phyloP scores from a whole-genome alignment of 169 alveolate genomes.

The Eimeria acervulina region DNA sequence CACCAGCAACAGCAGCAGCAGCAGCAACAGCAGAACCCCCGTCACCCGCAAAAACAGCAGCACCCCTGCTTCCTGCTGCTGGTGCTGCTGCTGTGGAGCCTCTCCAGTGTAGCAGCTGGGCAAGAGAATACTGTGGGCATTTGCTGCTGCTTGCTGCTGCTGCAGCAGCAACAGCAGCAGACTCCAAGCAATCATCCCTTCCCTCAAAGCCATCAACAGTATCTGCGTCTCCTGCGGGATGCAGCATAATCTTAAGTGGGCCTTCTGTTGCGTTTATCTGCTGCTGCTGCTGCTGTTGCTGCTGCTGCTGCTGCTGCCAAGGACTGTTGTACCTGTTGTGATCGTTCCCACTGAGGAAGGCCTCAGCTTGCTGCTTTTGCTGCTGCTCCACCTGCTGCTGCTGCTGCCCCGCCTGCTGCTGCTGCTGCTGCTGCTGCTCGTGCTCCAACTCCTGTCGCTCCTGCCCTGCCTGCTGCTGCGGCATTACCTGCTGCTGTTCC shows the following conservation, averaged over 20 bases:
- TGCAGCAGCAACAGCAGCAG: not conserved
- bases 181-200: not conserved
- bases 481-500: not conserved
- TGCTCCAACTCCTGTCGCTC: not conserved
- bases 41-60: not conserved
- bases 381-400: not conserved
- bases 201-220: not conserved
- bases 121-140: slow-evolving; percentile 16
- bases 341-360: not conserved
- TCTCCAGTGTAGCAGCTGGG: slow-evolving; percentile 45
- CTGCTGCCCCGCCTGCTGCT: not conserved
- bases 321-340: not conserved
- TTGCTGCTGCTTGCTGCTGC: slow-evolving; percentile 4
- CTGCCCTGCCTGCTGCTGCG: not conserved
- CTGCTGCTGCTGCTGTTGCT: not conserved
- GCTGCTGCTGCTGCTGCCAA: slow-evolving; percentile 34
- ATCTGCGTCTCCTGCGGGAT: not conserved
- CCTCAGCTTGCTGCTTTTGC: not conserved
- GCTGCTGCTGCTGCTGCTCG: not conserved
- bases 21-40: not conserved
- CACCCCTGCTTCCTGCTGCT: slow-evolving; percentile 15
- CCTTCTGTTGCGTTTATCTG: not conserved
- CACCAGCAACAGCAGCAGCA: not conserved
- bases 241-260: not conserved
- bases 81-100: slow-evolving; percentile 26